These are phyloP conservation scores for Aotearoamyces nothofagi DNA, from an alignment of 2,329 filamentous ascomycete species.

Conservation along the genomic window DNA sequence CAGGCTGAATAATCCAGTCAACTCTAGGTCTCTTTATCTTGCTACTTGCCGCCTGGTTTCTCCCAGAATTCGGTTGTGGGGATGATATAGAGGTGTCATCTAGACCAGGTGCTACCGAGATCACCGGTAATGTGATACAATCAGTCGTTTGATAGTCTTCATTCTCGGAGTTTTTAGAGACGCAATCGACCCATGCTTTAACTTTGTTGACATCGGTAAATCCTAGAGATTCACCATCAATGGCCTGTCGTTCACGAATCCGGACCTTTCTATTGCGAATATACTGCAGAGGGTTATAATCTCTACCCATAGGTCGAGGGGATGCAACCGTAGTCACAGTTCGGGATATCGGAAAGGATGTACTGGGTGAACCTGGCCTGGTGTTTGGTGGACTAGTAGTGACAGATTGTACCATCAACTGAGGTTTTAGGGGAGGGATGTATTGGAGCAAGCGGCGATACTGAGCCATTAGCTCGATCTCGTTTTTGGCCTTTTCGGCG, in stretches of 20 bases:
- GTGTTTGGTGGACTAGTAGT: slow-evolving; percentile 24
- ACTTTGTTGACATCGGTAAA: slow-evolving; percentile 64
- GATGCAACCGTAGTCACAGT: slow-evolving; percentile 21
- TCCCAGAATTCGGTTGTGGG: slow-evolving; percentile 25
- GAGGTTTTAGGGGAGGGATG: slow-evolving; percentile 55
- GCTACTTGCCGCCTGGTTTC: slow-evolving; percentile 16
- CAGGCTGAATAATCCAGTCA: slow-evolving; percentile 73
- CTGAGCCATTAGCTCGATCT: slow-evolving; percentile 74
- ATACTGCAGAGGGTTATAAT: slow-evolving; percentile 85
- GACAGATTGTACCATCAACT: slow-evolving; percentile 20
- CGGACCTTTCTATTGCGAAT: slow-evolving; percentile 82
- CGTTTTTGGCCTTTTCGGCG: slow-evolving; percentile 69
- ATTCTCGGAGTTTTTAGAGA: slow-evolving; percentile 21
- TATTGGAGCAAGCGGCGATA: slow-evolving; percentile 69
- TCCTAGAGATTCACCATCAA: slow-evolving; percentile 61
- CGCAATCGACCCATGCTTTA: slow-evolving; percentile 59
- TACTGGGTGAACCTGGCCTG: slow-evolving; percentile 23
- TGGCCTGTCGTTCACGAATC: slow-evolving; percentile 57
- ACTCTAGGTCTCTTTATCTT: slow-evolving; percentile 60
- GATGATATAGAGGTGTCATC: slow-evolving; percentile 15
- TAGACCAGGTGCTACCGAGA: slow-evolving; percentile 17
- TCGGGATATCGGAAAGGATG: slow-evolving; percentile 18
- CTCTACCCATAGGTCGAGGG: slow-evolving; percentile 38
- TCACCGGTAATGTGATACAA: slow-evolving; percentile 26
- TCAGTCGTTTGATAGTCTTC: slow-evolving; percentile 15